Evolutionary conservation across 257 asterid genomes (phyloP), one percentile per base, ranked within the genome.

Genomic region (Haberlea rhodopensis): DNA sequence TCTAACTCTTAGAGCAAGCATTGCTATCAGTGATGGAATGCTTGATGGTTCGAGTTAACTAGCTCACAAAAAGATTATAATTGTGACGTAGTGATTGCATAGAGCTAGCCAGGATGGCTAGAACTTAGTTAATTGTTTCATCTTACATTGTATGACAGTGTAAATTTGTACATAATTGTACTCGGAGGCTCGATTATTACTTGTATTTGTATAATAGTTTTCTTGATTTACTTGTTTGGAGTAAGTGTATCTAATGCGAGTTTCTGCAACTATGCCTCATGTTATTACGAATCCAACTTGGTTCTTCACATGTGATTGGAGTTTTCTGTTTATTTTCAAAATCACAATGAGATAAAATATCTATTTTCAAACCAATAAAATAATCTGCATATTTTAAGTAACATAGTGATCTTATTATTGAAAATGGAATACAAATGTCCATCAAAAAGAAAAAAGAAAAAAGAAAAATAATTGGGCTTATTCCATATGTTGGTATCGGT

Each of bases 1-100:
- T 78, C 79, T 90, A 16, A 60, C 74, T 28, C n/a, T 79, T 16
- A 49, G 96, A 57, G 81, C 67, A 22, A 75, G 75, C 65, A 49
- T 87, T 16, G 86, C 92, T 8, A 28, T 87, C 75, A 78, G 85
- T 16, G 88, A 76, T 4, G 81, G 83, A n/a, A 70, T 87, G 23
- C 27, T 67, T 62, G 46, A 61, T 78, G 75, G 57, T 62, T 69
- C 53, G 18, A 72, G 75, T 24, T 49, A 71, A 76, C 54, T 46
- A 19, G 16, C 63, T 8, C 29, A 48, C 16, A 18, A 48, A n/a
- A 32, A 9, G 34, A n/a, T 19, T 52, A 27, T 48, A 57, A 28
- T 46, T 23, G 60, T 53, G 59, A 65, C 18, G 2, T 67, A 45
- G 66, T 45, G 24, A 24, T 29, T 63, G 24, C 8, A 1, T 23